Evolutionary conservation across 164 flowering plant genomes (phyloP), one percentile per base, ranked within the genome.

Genomic region (Vitis riparia): DNA sequence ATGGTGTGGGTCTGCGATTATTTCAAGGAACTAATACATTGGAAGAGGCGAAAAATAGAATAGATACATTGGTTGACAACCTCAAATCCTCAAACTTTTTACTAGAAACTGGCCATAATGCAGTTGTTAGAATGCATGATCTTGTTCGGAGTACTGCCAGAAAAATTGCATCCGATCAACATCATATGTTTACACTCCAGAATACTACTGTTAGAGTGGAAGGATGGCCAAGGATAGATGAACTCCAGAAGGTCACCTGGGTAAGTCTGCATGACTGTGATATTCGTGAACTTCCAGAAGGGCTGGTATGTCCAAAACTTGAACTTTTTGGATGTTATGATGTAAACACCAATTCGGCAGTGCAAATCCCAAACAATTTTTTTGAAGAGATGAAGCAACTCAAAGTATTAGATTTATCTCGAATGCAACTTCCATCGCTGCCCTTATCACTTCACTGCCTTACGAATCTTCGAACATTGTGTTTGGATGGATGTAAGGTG

Each of bases 371-470:
- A 10, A 19, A 55, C 11, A 7, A 8, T 0, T 76, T 73, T 53
- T 76, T 79, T 37, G 5, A 51, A 49, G 49, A 23, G 11, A 72
- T 69, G 71, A 57, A 8, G 2, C 11, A 73, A 44, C 79, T 79
- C 1, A 32, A 29, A 50, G 77, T 76, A 8, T 37, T 79, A 8
- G 65, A 63, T 69, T 37, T 73, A 4, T 59, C 59, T 13, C 2
- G 7, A 0, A 11, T 60, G 55, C 1, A 5, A 13, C 7, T 72
- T 14, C 5, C 32, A 4, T 8, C 14, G 0, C 8, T 63, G 12
- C 77, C 77, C 14, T 9, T 56, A 13, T 68, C 75, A 17, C 1
- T 76, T 3, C 0, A 0, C 0, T 19, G 6, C 2, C 65, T 76
- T 0, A 5, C 1, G 12, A 76, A 68, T 8, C 75, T 79, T 27